These are phyloP conservation scores for Clavaria fumosa DNA, from an alignment of 768 basidiomycete species.

Conservation along the genomic window DNA sequence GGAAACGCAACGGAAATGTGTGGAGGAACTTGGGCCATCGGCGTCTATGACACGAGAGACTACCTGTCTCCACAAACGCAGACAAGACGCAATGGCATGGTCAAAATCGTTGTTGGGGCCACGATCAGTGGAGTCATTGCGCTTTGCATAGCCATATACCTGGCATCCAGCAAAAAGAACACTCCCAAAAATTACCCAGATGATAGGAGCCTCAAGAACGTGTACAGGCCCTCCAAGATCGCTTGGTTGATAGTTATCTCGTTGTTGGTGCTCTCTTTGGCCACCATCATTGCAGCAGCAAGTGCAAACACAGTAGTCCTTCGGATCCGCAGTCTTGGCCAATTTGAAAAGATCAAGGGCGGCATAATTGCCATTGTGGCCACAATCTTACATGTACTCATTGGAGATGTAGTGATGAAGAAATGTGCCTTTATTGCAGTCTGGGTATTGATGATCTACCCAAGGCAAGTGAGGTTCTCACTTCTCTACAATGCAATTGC, in stretches of 20 bases:
- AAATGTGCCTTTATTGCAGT: neutral
- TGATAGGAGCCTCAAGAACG: neutral
- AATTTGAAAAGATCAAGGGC: neutral
- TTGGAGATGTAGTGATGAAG: neutral
- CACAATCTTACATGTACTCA: neutral
- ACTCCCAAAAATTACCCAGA: neutral
- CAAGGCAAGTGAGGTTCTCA: constrained; percentile 1
- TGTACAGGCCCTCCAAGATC: constrained; percentile 1
- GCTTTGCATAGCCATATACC: neutral
- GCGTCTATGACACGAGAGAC: no score
- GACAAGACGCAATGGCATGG: neutral
- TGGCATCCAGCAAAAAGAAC: constrained; percentile 1
- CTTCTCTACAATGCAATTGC: constrained; percentile 1
- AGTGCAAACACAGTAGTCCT: neutral
- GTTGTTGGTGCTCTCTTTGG: neutral
- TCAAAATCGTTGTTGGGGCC: neutral
- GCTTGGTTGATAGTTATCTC: neutral
- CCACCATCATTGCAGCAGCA: neutral
- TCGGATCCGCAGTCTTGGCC: constrained; percentile 1
- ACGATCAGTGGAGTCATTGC: neutral
- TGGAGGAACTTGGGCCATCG: no score
- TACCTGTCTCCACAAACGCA: no score
- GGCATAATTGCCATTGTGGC: neutral
- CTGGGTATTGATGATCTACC: constrained; percentile 1
- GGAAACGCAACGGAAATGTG: no score